These are phyloP conservation scores for Ganoderma sinense DNA, from an alignment of 1,284 basidiomycete genomes.

Conservation along the genomic window DNA sequence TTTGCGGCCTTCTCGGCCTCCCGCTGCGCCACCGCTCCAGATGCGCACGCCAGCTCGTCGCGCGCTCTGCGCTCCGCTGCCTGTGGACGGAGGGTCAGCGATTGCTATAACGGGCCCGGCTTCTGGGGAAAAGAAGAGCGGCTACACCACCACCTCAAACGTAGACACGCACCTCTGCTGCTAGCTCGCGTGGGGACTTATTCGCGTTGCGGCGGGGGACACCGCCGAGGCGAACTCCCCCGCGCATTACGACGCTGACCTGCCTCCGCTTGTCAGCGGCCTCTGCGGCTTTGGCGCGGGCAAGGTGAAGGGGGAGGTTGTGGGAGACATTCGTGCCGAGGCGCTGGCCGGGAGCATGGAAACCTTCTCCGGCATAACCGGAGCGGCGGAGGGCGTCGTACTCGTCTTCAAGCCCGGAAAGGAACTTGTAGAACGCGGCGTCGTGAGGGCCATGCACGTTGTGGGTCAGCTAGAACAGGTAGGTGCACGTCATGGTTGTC, in stretches of 20 bases:
- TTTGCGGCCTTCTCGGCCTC: conserved; percentile 76
- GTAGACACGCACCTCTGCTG: conserved; percentile 68
- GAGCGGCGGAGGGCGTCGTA: conserved; percentile 77
- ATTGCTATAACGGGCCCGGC: neutral
- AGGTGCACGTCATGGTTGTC: neutral
- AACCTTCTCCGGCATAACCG: conserved; percentile 87
- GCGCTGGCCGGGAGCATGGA: conserved; percentile 74
- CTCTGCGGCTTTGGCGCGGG: conserved; percentile 70
- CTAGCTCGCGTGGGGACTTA: conserved; percentile 73
- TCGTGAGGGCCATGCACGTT: conserved; percentile 90
- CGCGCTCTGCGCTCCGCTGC: conserved; percentile 80
- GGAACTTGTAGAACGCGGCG: conserved; percentile 81
- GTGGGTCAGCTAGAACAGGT: conserved; percentile 73
- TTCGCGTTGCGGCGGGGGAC: conserved; percentile 39
- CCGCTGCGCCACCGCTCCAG: conserved; percentile 61
- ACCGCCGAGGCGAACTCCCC: conserved; percentile 65
- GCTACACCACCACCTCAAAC: conserved; percentile 3
- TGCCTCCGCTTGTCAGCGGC: conserved; percentile 78
- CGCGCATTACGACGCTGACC: conserved; percentile 55
- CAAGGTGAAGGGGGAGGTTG: conserved; percentile 69
- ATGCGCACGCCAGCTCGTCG: conserved; percentile 79
- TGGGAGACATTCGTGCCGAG: conserved; percentile 71
- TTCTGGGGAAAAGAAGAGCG: neutral
- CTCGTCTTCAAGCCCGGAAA: conserved; percentile 82
- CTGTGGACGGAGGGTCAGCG: conserved; percentile 46